Evolutionary conservation across 352 stramenopile species (phyloP), one percentile per base, ranked within the genome.

Genomic region (Halophytophthora batemanensis): DNA sequence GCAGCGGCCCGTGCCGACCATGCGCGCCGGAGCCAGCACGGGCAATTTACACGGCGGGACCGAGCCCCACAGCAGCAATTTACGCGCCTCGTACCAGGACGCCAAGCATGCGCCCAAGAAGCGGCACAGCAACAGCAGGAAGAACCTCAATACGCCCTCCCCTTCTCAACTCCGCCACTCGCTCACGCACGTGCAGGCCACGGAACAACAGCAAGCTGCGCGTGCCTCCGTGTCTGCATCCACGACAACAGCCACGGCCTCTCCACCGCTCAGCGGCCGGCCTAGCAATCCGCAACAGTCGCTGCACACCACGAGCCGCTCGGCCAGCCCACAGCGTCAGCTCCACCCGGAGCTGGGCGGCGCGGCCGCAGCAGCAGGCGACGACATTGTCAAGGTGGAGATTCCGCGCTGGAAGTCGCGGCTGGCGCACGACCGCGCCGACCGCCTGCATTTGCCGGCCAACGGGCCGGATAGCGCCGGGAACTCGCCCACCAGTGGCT

Each of bases 321-420:
- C 66, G n/a, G 12, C 63, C 59, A 66, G 59, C 58, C 50, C 66
- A 29, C 54, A 50, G 6, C 42, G 71, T 2, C 64, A 68, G 37
- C 57, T 70, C 10, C 61, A 74, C 21, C 60, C 64, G 10, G 62
- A 75, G 37, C 66, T 66, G 33, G 59, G 65, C 36, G 59, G 58
- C n/a, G 56, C 59, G 13, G 58, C 34, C 18, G 52, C 45, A 22
- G 56, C 68, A 0, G 60, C 62, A 8, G 67, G 59, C 7, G 77
- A 90, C 39, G 77, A 90, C 48, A 80, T 88, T 25, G 34, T 82
- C 17, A 82, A 82, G 38, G 77, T 90, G 40, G 80, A 90, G 54
- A 90, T 90, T 51, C 80, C 80, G 6, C 57, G 62, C 13, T 90
- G 80, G 80, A 77, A 73, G 38, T 72, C 62, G 5, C 69, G 71